A percentile compares a stretch with the other conserved stretches of the same genome.
These are phyloP conservation scores for Spencermartinsiella ligniputridi DNA, from an alignment of 1,139 yeast genomes.

Conservation along the genomic window DNA sequence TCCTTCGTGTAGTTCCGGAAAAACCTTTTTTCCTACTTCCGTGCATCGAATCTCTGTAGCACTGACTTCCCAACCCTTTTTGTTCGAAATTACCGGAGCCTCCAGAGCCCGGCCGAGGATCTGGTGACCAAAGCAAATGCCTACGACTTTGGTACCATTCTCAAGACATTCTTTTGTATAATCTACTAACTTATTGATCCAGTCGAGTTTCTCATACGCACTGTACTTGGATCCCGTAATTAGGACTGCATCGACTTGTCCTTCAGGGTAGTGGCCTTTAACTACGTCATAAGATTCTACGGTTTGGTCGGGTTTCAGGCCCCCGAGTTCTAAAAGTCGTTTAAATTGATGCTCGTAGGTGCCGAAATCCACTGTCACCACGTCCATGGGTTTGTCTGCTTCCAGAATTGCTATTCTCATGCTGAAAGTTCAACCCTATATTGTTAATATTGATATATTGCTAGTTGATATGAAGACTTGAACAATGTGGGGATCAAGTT, in stretches of 20 bases:
- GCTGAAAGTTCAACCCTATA: too few species aligned
- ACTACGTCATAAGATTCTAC: slow-evolving; percentile 46
- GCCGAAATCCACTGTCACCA: slow-evolving; percentile 25
- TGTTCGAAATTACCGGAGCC: slow-evolving; percentile 52
- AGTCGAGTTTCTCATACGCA: slow-evolving; percentile 48
- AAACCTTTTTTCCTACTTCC: slow-evolving; percentile 30
- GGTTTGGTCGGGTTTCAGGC: slow-evolving; percentile 22
- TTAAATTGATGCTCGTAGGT: slow-evolving; percentile 36
- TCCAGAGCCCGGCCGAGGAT: slow-evolving; percentile 64
- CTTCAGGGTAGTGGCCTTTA: slow-evolving; percentile 39
- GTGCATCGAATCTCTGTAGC: slow-evolving; percentile 49
- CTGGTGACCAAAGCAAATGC: slow-evolving; percentile 89
- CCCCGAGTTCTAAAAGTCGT: slow-evolving; percentile 28
- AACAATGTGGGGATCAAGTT: too few species aligned
- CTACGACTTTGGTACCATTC: slow-evolving; percentile 31
- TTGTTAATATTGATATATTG: too few species aligned
- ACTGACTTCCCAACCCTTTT: slow-evolving; percentile 72
- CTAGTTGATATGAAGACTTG: too few species aligned
- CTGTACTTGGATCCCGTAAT: slow-evolving; percentile 66
- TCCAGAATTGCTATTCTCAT: slow-evolving; percentile 29
- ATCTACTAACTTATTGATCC: slow-evolving; percentile 50
- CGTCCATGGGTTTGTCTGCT: slow-evolving; percentile 30
- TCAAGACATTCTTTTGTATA: slow-evolving; percentile 31
- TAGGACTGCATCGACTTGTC: slow-evolving; percentile 42
- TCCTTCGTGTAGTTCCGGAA: slow-evolving; percentile 32